A percentile compares a stretch with the other conserved stretches of the same genome.
Conservation (phyloP, 2,329 filamentous ascomycete genomes). For the Fusarium austroafricanum region DNA sequence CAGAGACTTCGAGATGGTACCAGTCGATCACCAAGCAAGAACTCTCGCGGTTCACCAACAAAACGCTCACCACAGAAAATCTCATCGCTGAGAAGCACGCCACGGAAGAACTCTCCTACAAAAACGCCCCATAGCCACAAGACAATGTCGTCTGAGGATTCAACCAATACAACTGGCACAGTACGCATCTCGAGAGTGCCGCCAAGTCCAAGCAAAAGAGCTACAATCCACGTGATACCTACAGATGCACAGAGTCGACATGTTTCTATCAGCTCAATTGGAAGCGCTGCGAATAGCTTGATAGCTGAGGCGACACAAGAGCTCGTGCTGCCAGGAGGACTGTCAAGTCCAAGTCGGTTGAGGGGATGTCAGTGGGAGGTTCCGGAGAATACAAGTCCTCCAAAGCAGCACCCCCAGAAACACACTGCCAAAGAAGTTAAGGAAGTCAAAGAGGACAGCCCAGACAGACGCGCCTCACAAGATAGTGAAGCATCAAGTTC, state of each 20-base stretch:
- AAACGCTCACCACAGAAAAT: conserved; percentile 34
- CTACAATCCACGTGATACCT: conserved; percentile 35
- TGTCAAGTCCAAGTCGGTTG: conserved; percentile 59
- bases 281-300: conserved; percentile 56
- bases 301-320: conserved; percentile 52
- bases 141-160: conserved; percentile 27
- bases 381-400: conserved; percentile 3
- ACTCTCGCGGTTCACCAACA: conserved; percentile 37
- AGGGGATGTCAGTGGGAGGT: conserved; percentile 46
- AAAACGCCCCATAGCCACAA: conserved; percentile 50
- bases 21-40: conserved; percentile 49
- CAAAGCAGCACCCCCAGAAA: conserved; percentile 12
- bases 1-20: conserved; percentile 59
- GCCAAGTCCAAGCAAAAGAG: conserved; percentile 47
- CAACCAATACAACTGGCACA: conserved; percentile 41
- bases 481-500: conserved; percentile 63
- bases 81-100: conserved; percentile 38
- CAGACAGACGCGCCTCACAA: conserved; percentile 48
- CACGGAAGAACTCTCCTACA: conserved; percentile 43
- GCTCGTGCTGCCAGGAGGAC: conserved; percentile 50
- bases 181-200: conserved; percentile 38
- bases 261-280: conserved; percentile 49
- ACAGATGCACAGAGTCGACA: conserved; percentile 39
- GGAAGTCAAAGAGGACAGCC: conserved; percentile 33
- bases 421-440: conserved; percentile 13